phyloP scores from a whole-genome alignment of 345 rosid genomes.

The Cardamine occulta region DNA sequence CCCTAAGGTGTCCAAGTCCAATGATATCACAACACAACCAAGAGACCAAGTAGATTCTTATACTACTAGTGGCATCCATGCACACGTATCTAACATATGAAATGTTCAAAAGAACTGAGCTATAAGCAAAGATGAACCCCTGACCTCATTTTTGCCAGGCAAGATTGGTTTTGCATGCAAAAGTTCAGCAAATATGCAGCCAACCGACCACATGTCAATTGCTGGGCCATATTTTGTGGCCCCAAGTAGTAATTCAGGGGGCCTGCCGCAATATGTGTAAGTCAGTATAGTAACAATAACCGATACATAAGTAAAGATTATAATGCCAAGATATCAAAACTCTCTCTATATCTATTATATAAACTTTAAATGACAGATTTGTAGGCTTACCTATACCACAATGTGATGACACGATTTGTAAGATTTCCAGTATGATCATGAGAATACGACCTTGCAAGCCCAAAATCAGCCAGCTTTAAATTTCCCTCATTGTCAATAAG shows the following conservation, averaged over 20 bases:
- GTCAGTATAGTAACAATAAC: slow-evolving; percentile 22
- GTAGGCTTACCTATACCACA: slow-evolving; percentile 82
- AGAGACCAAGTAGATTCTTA: slow-evolving; percentile 19
- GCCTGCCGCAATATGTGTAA: slow-evolving; percentile 51
- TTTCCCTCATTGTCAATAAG: slow-evolving; percentile 92
- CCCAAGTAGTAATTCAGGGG: slow-evolving; percentile 95
- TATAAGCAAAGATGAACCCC: slow-evolving; percentile 29
- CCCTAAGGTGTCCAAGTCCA: neutral
- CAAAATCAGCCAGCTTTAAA: slow-evolving; percentile 94
- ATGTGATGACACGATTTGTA: slow-evolving; percentile 89
- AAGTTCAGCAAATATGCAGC: slow-evolving; percentile 94
- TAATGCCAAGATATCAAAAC: slow-evolving; percentile 4
- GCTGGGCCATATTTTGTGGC: slow-evolving; percentile 94
- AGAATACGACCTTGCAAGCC: slow-evolving; percentile 87
- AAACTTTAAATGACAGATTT: neutral
- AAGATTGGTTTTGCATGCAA: slow-evolving; percentile 87
- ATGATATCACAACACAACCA: slow-evolving; percentile 7
- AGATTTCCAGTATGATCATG: slow-evolving; percentile 74
- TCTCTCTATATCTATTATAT: neutral
- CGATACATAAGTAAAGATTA: neutral
- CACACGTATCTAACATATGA: neutral
- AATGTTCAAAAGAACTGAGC: neutral
- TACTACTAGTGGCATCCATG: slow-evolving; percentile 11
- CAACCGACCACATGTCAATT: slow-evolving; percentile 97
- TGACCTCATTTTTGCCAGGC: slow-evolving; percentile 89